Conservation (phyloP, 2,329 filamentous ascomycete species). For the Pyrenophora graminea region DNA sequence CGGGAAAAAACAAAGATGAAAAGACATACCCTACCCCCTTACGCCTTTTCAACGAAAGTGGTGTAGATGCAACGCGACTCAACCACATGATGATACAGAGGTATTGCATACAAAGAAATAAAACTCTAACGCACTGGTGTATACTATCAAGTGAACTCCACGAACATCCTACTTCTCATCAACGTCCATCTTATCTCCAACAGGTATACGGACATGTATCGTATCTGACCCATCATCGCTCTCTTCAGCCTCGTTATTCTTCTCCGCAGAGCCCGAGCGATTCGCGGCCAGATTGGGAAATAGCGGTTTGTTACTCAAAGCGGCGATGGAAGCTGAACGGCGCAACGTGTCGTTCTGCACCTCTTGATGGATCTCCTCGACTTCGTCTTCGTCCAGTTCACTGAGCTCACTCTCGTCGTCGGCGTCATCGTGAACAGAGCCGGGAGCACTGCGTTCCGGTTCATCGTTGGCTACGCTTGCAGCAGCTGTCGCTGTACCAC, state of each 20-base stretch:
- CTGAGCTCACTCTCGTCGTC: constrained; percentile 62
- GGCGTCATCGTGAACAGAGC: constrained; percentile 59
- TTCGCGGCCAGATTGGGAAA: constrained; percentile 30
- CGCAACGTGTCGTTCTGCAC: constrained; percentile 17
- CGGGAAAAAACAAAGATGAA: no score
- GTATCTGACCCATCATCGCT: constrained; percentile 2
- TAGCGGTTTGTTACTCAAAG: constrained; percentile 25
- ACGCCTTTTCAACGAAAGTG: background rate
- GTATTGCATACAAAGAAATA: background rate
- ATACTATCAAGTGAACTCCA: background rate
- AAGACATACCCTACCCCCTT: background rate
- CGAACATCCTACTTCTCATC: constrained; percentile 2
- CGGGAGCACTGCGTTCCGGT: constrained; percentile 57
- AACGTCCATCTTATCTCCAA: constrained; percentile 8
- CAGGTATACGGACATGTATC: constrained; percentile 1
- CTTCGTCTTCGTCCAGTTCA: constrained; percentile 53
- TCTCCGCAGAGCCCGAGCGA: constrained; percentile 1
- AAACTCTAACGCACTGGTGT: no score
- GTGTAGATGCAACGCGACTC: no score
- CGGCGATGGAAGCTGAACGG: constrained; percentile 21
- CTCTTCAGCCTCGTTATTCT: background rate
- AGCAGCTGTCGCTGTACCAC: constrained; percentile 49
- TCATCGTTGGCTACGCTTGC: constrained; percentile 37
- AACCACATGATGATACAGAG: no score
- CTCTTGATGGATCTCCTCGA: constrained; percentile 40